phyloP scores from a whole-genome alignment of 306 rosid genomes.

The Bauhinia variegata region DNA sequence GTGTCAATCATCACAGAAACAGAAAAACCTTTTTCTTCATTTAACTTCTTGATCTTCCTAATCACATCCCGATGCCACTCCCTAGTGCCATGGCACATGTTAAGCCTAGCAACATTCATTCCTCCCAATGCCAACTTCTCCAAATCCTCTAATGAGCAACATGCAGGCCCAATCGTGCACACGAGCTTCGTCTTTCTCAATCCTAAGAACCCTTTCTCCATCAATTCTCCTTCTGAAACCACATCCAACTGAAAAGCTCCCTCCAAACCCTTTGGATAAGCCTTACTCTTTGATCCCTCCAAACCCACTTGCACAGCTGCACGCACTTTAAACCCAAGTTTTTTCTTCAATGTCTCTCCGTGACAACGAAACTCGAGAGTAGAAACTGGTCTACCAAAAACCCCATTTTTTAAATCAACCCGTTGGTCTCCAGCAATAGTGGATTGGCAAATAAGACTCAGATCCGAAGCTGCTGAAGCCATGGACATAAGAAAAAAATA shows the following conservation, averaged over 20 bases:
- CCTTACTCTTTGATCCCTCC: slow-evolving; percentile 42
- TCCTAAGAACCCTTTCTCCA: slow-evolving; percentile 74
- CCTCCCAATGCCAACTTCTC: slow-evolving; percentile 83
- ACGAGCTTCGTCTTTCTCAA: slow-evolving; percentile 90
- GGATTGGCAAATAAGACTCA: slow-evolving; percentile 31
- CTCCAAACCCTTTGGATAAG: slow-evolving; percentile 39
- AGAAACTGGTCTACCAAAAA: slow-evolving; percentile 27
- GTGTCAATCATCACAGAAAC: slow-evolving; percentile 89
- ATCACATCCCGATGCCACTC: slow-evolving; percentile 82
- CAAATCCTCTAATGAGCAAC: slow-evolving; percentile 66
- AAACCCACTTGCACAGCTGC: slow-evolving; percentile 55
- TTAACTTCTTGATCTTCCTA: slow-evolving; percentile 73
- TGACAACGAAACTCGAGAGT: slow-evolving; percentile 30
- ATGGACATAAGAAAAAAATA: slow-evolving; percentile 40
- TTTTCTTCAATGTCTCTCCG: slow-evolving; percentile 46
- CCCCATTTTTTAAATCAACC: slow-evolving; percentile 34
- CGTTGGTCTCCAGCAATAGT: slow-evolving; percentile 29
- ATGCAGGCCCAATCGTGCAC: slow-evolving; percentile 84
- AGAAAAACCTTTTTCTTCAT: slow-evolving; percentile 65
- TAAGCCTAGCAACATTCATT: slow-evolving; percentile 86
- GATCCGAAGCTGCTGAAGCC: slow-evolving; percentile 50
- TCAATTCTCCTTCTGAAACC: slow-evolving; percentile 74
- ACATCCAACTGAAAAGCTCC: slow-evolving; percentile 61
- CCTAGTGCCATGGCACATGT: slow-evolving; percentile 84
- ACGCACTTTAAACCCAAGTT: slow-evolving; percentile 40